Evolutionary conservation across 164 flowering plant genomes (phyloP).

Genomic region (Vitis rotundifolia): DNA sequence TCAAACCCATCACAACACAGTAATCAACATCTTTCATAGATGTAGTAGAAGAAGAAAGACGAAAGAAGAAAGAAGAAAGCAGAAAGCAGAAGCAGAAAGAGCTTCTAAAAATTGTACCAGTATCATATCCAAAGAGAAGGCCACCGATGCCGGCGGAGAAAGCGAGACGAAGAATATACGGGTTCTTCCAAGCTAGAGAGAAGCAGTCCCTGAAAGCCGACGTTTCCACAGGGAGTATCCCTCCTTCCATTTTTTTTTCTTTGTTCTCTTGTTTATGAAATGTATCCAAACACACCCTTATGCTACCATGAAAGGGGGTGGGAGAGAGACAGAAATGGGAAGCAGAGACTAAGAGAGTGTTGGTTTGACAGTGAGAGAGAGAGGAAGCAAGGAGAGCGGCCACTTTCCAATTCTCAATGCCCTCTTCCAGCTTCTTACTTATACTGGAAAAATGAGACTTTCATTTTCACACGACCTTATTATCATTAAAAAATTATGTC

Average conservation of each 20-base stretch:
- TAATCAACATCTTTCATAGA: background rate
- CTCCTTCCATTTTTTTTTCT: slow-evolving; percentile 53
- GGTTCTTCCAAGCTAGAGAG: slow-evolving; percentile 61
- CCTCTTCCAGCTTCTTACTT: too few species aligned
- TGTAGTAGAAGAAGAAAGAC: background rate
- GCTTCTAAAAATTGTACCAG: slow-evolving; percentile 31
- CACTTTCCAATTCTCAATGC: too few species aligned
- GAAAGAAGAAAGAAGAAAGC: background rate
- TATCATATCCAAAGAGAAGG: slow-evolving; percentile 71
- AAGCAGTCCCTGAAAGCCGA: slow-evolving; percentile 62
- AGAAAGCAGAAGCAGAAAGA: background rate
- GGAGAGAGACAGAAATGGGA: too few species aligned
- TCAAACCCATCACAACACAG: background rate
- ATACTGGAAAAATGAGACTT: too few species aligned
- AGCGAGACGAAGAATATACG: slow-evolving; percentile 69
- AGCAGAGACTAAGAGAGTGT: too few species aligned
- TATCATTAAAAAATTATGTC: too few species aligned
- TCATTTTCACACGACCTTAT: too few species aligned
- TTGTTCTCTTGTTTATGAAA: background rate
- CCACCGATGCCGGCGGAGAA: slow-evolving; percentile 76
- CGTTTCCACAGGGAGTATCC: slow-evolving; percentile 36
- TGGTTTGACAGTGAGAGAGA: too few species aligned
- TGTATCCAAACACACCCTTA: too few species aligned
- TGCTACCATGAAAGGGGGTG: too few species aligned
- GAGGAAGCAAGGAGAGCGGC: too few species aligned